Conservation (phyloP, 2,329 filamentous ascomycete genomes). For the Lasiodiplodia sp. region DNA sequence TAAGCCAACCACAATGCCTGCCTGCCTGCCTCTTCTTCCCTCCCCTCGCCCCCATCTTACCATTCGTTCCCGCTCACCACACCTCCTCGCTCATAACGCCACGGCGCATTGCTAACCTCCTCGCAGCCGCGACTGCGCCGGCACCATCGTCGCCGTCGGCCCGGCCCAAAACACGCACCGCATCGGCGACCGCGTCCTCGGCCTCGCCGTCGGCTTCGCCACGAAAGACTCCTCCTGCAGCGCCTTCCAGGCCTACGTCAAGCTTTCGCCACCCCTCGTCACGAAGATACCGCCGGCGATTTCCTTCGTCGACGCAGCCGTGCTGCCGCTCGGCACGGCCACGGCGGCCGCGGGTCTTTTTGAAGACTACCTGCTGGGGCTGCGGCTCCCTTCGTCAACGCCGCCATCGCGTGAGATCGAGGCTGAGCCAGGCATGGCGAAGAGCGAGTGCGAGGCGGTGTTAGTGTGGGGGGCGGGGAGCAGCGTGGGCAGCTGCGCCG, state of each 20-base stretch:
- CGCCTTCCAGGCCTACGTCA: conserved; percentile 31
- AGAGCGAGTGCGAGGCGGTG: conserved; percentile 32
- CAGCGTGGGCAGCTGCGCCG: conserved; percentile 43
- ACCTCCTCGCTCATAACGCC: too few species aligned
- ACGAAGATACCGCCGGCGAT: conserved; percentile 44
- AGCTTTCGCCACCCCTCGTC: conserved; percentile 37
- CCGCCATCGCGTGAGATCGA: conserved; percentile 3
- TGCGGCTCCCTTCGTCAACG: conserved; percentile 46
- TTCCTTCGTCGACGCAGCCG: conserved; percentile 47
- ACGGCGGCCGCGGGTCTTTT: conserved; percentile 55
- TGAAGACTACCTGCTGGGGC: conserved; percentile 46
- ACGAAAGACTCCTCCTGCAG: conserved; percentile 45
- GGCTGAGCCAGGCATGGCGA: conserved; percentile 34
- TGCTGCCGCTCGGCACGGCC: conserved; percentile 54
- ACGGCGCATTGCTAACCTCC: too few species aligned
- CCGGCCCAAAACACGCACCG: conserved; percentile 35
- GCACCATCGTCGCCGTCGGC: conserved; percentile 43
- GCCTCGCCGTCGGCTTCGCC: conserved; percentile 36
- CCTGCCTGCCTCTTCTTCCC: too few species aligned
- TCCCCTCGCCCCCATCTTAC: too few species aligned
- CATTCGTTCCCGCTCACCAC: too few species aligned
- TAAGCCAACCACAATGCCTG: too few species aligned
- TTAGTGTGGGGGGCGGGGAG: conserved; percentile 47
- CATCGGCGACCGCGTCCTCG: conserved; percentile 36
- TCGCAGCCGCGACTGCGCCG: too few species aligned